These are phyloP conservation scores for Pseudonitzschia delicatissima DNA, from an alignment of 108 stramenopile species.

Conservation along the genomic window DNA sequence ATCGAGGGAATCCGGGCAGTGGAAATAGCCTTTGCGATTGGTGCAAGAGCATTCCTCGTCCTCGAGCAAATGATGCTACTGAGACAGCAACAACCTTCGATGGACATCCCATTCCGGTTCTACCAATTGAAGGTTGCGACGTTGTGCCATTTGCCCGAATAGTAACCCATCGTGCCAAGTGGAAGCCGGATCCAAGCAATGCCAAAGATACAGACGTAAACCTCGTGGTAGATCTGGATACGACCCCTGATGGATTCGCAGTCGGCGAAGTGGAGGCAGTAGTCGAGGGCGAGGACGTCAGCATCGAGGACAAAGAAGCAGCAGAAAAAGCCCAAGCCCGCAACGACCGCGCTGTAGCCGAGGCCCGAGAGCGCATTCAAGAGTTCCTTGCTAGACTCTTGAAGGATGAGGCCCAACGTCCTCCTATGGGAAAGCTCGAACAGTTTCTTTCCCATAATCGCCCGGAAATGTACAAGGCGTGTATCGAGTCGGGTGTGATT, in stretches of 20 bases:
- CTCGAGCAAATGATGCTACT: not conserved
- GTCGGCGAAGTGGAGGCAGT: slow-evolving; percentile 60
- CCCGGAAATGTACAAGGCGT: slow-evolving; percentile 35
- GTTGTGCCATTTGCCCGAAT: slow-evolving; percentile 43
- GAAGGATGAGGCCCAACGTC: slow-evolving; percentile 7
- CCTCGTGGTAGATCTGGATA: slow-evolving; percentile 46
- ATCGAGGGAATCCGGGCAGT: slow-evolving; percentile 39
- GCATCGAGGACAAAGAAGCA: slow-evolving; percentile 2
- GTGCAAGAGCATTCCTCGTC: not conserved
- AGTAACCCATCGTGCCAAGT: slow-evolving; percentile 42
- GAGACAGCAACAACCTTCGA: not conserved
- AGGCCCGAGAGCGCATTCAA: slow-evolving; percentile 8
- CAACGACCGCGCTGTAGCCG: slow-evolving; percentile 7
- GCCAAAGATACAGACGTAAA: not conserved
- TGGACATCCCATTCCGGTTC: slow-evolving; percentile 7
- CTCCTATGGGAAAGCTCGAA: slow-evolving; percentile 54
- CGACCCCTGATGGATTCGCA: slow-evolving; percentile 42
- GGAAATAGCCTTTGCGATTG: slow-evolving; percentile 10
- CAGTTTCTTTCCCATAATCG: slow-evolving; percentile 35
- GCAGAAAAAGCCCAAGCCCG: not conserved
- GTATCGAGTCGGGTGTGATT: slow-evolving; percentile 33
- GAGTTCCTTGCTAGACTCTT: not conserved
- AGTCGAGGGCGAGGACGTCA: slow-evolving; percentile 5
- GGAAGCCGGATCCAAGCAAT: slow-evolving; percentile 24
- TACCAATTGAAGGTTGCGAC: not conserved